These are phyloP conservation scores for Cladophialophora immunda DNA, from an alignment of 2,329 filamentous ascomycete genomes.

Conservation along the genomic window DNA sequence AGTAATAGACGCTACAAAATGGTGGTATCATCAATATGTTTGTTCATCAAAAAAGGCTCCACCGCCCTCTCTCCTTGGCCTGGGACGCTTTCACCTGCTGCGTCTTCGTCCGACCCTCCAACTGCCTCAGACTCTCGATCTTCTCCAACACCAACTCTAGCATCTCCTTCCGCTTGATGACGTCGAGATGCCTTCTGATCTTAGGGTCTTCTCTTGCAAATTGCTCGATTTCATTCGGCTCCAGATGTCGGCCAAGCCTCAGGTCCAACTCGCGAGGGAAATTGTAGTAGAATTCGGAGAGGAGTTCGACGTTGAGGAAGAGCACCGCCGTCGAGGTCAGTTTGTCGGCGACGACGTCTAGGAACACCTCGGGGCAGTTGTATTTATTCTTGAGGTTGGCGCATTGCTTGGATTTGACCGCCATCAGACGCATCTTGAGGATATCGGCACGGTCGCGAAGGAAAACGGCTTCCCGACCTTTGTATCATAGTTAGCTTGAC, in stretches of 20 bases:
- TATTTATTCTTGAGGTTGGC: conserved; percentile 87
- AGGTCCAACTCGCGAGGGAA: conserved; percentile 93
- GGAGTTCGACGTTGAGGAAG: conserved; percentile 94
- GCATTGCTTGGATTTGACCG: conserved; percentile 91
- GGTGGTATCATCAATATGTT: conserved; percentile 22
- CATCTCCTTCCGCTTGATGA: conserved; percentile 90
- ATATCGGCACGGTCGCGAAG: conserved; percentile 90
- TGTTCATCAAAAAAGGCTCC: conserved; percentile 54
- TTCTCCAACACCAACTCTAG: conserved; percentile 93
- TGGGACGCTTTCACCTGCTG: conserved; percentile 42
- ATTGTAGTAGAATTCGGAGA: conserved; percentile 97
- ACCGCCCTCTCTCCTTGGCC: conserved; percentile 50
- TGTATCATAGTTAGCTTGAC: conserved; percentile 36
- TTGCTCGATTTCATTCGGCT: conserved; percentile 80
- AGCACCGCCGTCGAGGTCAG: conserved; percentile 93
- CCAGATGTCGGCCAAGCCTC: conserved; percentile 81
- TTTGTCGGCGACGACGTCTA: conserved; percentile 96
- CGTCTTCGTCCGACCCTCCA: conserved; percentile 76
- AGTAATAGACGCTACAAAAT: conserved; percentile 32
- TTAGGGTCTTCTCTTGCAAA: conserved; percentile 95
- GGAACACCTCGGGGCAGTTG: conserved; percentile 94
- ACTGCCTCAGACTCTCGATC: conserved; percentile 87
- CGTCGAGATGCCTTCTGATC: conserved; percentile 85
- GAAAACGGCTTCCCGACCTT: conserved; percentile 92
- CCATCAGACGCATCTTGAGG: conserved; percentile 86